Evolutionary conservation across 2,329 filamentous ascomycete genomes (phyloP), one percentile per base, ranked within the genome.

Genomic region (Penicillium sp.): DNA sequence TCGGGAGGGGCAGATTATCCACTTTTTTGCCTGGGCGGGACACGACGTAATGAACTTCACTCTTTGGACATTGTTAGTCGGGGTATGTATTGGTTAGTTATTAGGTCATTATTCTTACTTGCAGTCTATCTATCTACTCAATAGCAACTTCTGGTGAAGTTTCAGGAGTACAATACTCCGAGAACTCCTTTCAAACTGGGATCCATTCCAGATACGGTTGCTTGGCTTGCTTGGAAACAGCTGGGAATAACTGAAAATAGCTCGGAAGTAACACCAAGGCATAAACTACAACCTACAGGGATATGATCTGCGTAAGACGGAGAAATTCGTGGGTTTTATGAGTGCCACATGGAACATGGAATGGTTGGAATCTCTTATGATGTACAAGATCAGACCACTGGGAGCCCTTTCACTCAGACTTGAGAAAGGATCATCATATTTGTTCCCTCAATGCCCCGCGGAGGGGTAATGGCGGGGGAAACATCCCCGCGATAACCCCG

Each of bases 21-120:
- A 56, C 53, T 56, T 52, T 55, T 55, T 49, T 41, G 38, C 23
- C 31, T 23, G 7, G 38, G 53, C 53, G 53, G 53, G 36, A 52
- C 36, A 47, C 27, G 39, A 52, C 39, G 45, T 50, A 50, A 53
- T 53, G 39, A 29, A 33, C 15, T 31, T 29, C 17, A n/a, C 4
- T 41, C 23, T 38, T 36, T 29, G 35, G 13, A 39, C 2, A 29
- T 19, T 17, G 13, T 42, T 31, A 12, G 27, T 29, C 10, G 8
- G 29, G 9, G 4, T 12, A 31, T 31, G 10, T 31, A 31, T 31
- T 31, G 10, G 29, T 31, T 31, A 9, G 5, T 6, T 27, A 10
- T 25, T 43, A 23, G 4, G 12, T 43, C 2, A 15, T 33, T 33
- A 13, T 33, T 35, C 33, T 35, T 35, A 15, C 17, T 35, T 17